Evolutionary conservation across 805 yeast species (phyloP).

Genomic region (Hanseniaspora nectarophila): DNA sequence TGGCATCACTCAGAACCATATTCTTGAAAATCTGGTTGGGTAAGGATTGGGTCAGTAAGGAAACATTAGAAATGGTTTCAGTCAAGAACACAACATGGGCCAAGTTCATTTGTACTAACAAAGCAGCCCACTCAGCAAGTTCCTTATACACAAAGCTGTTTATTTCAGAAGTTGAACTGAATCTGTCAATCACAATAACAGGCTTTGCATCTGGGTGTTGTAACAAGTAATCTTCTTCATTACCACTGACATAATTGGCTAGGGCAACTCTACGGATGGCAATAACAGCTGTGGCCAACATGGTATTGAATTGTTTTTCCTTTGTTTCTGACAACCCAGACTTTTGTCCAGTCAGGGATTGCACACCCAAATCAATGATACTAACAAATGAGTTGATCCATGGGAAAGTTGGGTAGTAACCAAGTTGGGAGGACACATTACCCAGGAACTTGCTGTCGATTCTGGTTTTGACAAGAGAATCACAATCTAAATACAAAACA

Average conservation of each 20-base stretch:
- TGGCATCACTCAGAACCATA: constrained; percentile 69
- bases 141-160: constrained; percentile 59
- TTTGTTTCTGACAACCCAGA: constrained; percentile 76
- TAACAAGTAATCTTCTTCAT: constrained; percentile 72
- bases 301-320: constrained; percentile 70
- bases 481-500: constrained; percentile 68
- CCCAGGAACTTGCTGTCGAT: constrained; percentile 59
- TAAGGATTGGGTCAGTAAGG: constrained; percentile 53
- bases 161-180: constrained; percentile 44
- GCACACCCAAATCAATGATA: constrained; percentile 72
- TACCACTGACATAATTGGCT: constrained; percentile 36
- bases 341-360: constrained; percentile 87
- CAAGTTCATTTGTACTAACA: constrained; percentile 57
- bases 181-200: constrained; percentile 71
- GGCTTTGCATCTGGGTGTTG: constrained; percentile 80
- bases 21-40: constrained; percentile 81
- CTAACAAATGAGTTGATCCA: constrained; percentile 76
- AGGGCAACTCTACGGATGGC: constrained; percentile 61
- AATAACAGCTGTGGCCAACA: constrained; percentile 56
- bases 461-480: constrained; percentile 55
- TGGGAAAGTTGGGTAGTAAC: constrained; percentile 87
- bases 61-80: constrained; percentile 68
- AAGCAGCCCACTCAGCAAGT: constrained; percentile 81
- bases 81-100: constrained; percentile 88
- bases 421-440: constrained; percentile 61